phyloP scores from a whole-genome alignment of 495 filamentous ascomycete species.

The Astrothelium subdiscretum region DNA sequence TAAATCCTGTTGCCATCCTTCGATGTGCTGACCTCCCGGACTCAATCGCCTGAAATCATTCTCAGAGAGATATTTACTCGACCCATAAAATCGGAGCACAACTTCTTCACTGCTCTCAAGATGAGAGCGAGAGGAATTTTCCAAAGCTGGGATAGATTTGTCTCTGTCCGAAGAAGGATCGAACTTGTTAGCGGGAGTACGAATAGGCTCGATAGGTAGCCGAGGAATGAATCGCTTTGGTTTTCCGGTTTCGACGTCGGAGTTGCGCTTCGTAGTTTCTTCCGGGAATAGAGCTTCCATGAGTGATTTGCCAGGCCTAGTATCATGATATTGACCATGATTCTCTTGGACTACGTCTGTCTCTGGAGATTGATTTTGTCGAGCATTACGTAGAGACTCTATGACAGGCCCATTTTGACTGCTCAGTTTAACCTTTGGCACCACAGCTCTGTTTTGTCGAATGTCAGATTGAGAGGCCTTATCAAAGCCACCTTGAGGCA shows the following conservation, averaged over 20 bases:
- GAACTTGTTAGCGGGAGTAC: neutral
- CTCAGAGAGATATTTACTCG: slow-evolving; percentile 42
- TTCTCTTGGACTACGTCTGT: neutral
- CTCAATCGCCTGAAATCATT: slow-evolving; percentile 53
- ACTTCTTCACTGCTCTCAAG: slow-evolving; percentile 16
- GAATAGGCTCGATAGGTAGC: slow-evolving; percentile 15
- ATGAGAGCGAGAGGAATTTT: too few relatives aligned
- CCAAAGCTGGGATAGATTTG: neutral
- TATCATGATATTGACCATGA: neutral
- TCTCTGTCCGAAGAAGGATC: neutral
- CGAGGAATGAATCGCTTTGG: slow-evolving; percentile 21
- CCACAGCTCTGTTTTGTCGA: neutral
- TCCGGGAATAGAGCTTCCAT: slow-evolving; percentile 50
- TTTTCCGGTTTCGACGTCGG: slow-evolving; percentile 8
- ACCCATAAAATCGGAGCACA: slow-evolving; percentile 39
- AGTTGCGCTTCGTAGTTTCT: slow-evolving; percentile 20
- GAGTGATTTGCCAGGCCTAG: slow-evolving; percentile 27
- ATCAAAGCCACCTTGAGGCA: neutral
- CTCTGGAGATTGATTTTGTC: neutral
- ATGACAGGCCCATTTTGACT: too few relatives aligned
- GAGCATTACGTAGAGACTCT: neutral
- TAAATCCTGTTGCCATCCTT: slow-evolving; percentile 41
- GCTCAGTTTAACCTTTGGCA: neutral
- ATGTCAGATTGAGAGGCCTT: neutral
- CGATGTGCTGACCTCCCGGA: slow-evolving; percentile 48